A percentile compares a stretch with the other conserved stretches of the same genome.
Conservation (phyloP, 1,139 yeast genomes). For the Yarrowia galli region DNA sequence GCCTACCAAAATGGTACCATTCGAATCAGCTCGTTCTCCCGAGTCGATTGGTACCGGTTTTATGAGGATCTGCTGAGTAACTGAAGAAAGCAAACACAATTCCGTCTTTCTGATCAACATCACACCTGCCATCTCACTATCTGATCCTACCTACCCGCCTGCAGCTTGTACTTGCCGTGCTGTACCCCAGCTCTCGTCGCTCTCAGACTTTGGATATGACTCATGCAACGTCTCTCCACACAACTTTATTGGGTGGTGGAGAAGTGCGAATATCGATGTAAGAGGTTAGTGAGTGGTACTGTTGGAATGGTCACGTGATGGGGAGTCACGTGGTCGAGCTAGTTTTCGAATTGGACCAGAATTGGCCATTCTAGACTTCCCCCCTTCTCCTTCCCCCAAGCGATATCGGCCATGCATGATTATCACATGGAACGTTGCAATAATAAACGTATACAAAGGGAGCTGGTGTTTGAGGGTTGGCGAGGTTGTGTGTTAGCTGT, state of each 20-base stretch:
- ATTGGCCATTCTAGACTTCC: neutral
- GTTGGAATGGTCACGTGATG: no score
- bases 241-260: neutral
- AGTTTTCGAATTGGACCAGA: neutral
- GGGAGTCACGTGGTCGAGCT: neutral
- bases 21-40: neutral
- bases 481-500: no score
- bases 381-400: neutral
- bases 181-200: slow-evolving; percentile 1
- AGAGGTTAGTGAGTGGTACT: neutral
- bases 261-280: neutral
- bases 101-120: no score
- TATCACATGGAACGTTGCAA: slow-evolving; percentile 2
- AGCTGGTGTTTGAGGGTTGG: no score
- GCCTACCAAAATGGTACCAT: neutral
- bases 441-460: neutral
- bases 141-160: neutral
- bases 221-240: slow-evolving; percentile 26
- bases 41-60: neutral
- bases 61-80: no score
- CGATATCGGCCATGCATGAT: slow-evolving; percentile 31
- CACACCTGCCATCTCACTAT: neutral
- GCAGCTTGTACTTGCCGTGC: neutral
- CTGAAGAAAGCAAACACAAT: no score
- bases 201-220: neutral